Conservation (phyloP, 1,284 basidiomycete genomes). For the Tylopilus orsonianus region DNA sequence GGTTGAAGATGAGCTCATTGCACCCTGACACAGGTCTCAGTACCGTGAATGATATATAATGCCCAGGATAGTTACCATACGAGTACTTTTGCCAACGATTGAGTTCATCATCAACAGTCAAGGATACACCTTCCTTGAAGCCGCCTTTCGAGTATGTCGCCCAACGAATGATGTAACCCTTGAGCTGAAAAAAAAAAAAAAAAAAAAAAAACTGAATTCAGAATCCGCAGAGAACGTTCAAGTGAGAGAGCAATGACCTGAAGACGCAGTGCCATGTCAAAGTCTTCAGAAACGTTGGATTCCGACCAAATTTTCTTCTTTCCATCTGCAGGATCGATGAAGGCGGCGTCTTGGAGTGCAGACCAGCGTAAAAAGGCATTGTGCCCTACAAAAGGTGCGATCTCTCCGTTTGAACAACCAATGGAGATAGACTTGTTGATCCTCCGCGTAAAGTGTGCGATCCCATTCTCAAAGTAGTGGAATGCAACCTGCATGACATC, state of each 20-base stretch:
- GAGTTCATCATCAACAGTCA: conserved; percentile 79
- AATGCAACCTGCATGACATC: conserved; percentile 85
- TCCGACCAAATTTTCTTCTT: conserved; percentile 81
- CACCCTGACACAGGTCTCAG: conserved; percentile 50
- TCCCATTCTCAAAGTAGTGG: conserved; percentile 86
- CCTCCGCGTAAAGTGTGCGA: conserved; percentile 79
- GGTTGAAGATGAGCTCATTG: conserved; percentile 71
- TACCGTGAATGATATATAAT: not conserved
- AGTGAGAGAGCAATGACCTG: conserved; percentile 29
- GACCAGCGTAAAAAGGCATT: conserved; percentile 88
- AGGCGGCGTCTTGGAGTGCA: conserved; percentile 78
- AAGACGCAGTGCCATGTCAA: conserved; percentile 78
- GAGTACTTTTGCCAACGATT: conserved; percentile 89
- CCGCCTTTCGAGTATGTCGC: conserved; percentile 79
- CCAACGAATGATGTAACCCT: conserved; percentile 71
- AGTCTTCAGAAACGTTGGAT: conserved; percentile 85
- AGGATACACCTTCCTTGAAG: conserved; percentile 85
- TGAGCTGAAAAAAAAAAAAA: conserved; percentile 45
- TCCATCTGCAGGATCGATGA: conserved; percentile 57
- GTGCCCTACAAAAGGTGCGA: conserved; percentile 85
- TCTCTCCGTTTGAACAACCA: conserved; percentile 75
- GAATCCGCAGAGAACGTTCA: not conserved
- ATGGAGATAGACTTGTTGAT: conserved; percentile 78
- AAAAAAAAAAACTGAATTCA: conserved; percentile 1
- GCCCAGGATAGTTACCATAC: conserved; percentile 54